phyloP scores from a whole-genome alignment of 225 moss, liverwort and hornwort species.

The Rhytidiadelphus loreus region DNA sequence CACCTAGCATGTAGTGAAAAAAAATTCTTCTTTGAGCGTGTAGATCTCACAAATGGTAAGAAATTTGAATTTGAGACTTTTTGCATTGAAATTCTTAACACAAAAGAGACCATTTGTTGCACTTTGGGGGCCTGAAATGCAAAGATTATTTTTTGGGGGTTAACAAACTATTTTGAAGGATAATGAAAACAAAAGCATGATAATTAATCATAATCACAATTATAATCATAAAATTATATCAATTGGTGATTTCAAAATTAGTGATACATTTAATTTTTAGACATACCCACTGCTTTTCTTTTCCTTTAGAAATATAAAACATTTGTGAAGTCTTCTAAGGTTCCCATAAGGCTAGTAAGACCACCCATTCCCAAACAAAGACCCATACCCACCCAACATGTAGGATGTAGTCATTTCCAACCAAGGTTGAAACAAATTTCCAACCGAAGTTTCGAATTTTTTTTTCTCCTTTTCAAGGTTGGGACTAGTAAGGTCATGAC shows the following conservation, averaged over 20 bases:
- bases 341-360: no score
- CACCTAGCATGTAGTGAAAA: neutral
- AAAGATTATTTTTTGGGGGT: fast-evolving
- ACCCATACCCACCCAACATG: no score
- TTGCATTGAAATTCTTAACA: neutral
- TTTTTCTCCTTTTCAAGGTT: no score
- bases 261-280: neutral
- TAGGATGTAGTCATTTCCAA: no score
- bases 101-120: neutral
- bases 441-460: no score
- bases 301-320: neutral
- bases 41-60: neutral
- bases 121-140: neutral
- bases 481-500: no score
- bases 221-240: no score
- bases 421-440: no score
- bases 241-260: neutral
- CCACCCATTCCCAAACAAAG: no score
- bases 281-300: neutral
- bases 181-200: fast-evolving
- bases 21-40: neutral
- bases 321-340: no score
- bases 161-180: neutral
- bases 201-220: neutral
- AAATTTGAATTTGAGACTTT: neutral